Percentiles rank a stretch among this genome's conserved stretches.
Conservation (phyloP, 352 stramenopile species). For the Pythium phragmiticola region DNA sequence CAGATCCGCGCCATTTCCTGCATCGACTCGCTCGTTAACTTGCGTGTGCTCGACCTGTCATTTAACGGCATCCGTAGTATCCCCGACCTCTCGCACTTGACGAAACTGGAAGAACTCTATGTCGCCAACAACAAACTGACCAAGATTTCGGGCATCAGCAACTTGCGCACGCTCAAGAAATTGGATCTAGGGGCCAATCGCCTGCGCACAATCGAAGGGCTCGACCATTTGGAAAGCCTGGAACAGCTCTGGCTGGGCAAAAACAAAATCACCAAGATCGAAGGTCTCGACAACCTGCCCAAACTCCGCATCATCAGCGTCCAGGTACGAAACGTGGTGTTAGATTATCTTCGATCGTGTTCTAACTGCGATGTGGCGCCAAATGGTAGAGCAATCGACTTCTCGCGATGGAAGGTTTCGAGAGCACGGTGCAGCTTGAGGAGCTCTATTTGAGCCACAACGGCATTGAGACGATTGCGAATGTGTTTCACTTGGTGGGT, state of each 20-base stretch:
- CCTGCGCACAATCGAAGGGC: conserved; percentile 91
- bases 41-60: conserved; percentile 93
- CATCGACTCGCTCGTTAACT: conserved; percentile 55
- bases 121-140: conserved; percentile 99
- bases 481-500: conserved; percentile 70
- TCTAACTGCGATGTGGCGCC: too few relatives aligned
- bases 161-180: conserved; percentile 89
- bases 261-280: conserved; percentile 97
- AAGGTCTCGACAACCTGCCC: conserved; percentile 78
- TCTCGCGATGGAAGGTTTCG: conserved; percentile 90
- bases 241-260: conserved; percentile 98
- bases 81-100: conserved; percentile 72
- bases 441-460: conserved; percentile 99
- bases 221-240: conserved; percentile 87
- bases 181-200: conserved; percentile 97
- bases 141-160: conserved; percentile 89
- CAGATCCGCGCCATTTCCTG: conserved; percentile 87
- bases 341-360: too few relatives aligned
- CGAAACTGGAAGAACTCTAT: conserved; percentile 90
- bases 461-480: conserved; percentile 89
- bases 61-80: conserved; percentile 96
- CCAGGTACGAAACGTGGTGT: conserved; percentile 32
- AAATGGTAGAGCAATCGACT: conserved; percentile 93
- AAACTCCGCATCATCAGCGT: conserved; percentile 90
- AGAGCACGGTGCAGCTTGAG: conserved; percentile 84